Base-by-base conservation (phyloP, 2,329 filamentous ascomycete genomes). In the Thermochaetoides dissita region DNA sequence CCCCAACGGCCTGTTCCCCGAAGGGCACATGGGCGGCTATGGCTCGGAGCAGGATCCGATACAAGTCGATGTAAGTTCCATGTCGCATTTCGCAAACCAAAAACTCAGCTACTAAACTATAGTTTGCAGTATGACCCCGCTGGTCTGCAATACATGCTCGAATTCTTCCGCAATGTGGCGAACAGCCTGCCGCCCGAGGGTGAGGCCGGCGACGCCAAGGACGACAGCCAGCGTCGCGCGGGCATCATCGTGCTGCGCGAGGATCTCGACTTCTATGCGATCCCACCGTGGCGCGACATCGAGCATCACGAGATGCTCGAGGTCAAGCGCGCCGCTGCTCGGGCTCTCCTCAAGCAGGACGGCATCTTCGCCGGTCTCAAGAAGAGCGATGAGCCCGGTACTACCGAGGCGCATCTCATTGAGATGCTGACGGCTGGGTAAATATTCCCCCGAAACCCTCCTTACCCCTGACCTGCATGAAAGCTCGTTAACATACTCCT, bases 401-500 rank as follows among this genome's bases (percentile, higher is more conserved):
- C 89, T 11, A 98, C 91, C 0, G 91, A 98, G 63, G 91, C 94
- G 53, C 91, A 98, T 68, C 71, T 98, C 34, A 98, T 98, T 56
- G 91, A 98, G 68, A 98, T 98, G 91, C 65, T 98, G 63, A 98
- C 91, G 42, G 91, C 91, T 58, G 91, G 89, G 89, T 96, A 71
- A 65, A 81, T 68, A 29, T 37, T 36, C 2, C 9, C 8, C 8
- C 35, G 5, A 24, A 17, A 9, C 28, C 10, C 29, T 39, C 40
- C 12, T 28, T 28, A n/a, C 30, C 28, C 24, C 29, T 34, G n/a
- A 30, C 17, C 7, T 24, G 12, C 8, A 29, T 36, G 10, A 4
- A 10, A 29, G 17, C 17, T 24, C 17, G 17, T 5, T 24, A 33
- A 35, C 40, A 38, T 11, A 38, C 24, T n/a, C 39, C 10, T 34